Evolutionary conservation across 345 rosid species (phyloP).

Genomic region (Camelina hispida): DNA sequence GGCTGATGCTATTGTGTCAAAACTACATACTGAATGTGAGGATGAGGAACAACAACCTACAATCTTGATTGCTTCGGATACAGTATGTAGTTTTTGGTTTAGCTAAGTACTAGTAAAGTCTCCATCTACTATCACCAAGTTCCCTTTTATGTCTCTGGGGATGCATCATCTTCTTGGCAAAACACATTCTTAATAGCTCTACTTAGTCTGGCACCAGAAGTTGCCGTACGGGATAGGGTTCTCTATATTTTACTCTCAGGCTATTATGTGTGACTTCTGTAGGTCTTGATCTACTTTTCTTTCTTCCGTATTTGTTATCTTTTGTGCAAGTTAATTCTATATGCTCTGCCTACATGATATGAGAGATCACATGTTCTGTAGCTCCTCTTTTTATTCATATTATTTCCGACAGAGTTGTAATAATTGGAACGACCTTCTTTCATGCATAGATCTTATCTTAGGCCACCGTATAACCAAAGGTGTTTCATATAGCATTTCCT

Average conservation of each 20-base stretch:
- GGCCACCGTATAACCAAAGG: neutral
- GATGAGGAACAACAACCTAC: conserved; percentile 48
- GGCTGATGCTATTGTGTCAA: conserved; percentile 71
- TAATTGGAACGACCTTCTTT: neutral
- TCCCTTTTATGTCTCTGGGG: conserved; percentile 54
- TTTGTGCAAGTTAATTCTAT: neutral
- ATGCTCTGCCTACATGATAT: neutral
- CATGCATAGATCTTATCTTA: neutral
- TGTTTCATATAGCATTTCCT: conserved; percentile 6
- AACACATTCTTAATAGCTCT: neutral
- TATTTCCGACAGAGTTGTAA: neutral
- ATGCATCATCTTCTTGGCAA: conserved; percentile 35
- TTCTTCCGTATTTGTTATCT: neutral
- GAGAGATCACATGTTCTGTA: neutral
- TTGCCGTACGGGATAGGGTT: neutral
- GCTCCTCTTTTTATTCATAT: neutral
- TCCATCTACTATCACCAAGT: conserved; percentile 32
- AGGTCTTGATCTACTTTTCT: neutral
- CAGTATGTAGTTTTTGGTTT: conserved; percentile 59
- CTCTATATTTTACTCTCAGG: neutral
- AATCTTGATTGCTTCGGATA: conserved; percentile 70
- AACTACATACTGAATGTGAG: conserved; percentile 46
- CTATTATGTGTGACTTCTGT: conserved; percentile 3
- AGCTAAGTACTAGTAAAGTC: conserved; percentile 14
- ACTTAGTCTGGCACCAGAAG: neutral